These are phyloP conservation scores for Yamadazyma insecticola DNA, from an alignment of 805 yeast genomes.

Conservation along the genomic window DNA sequence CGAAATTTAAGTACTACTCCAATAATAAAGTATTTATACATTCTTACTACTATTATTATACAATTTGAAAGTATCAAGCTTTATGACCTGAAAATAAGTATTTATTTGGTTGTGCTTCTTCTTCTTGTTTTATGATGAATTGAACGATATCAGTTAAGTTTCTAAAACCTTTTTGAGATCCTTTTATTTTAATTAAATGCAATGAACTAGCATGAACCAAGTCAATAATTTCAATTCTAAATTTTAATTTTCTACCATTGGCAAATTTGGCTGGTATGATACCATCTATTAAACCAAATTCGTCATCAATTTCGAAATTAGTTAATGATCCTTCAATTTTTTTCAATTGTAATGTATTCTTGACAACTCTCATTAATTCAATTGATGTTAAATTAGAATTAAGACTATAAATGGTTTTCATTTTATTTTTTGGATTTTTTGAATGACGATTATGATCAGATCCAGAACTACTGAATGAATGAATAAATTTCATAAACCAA, in stretches of 20 bases:
- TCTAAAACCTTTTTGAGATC: conserved; percentile 42
- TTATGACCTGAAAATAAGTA: too few species aligned
- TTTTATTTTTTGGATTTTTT: conserved; percentile 2
- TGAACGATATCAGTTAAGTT: conserved; percentile 40
- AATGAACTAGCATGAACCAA: conserved; percentile 35
- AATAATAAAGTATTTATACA: too few species aligned
- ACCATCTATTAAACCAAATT: conserved; percentile 41
- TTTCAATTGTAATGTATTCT: conserved; percentile 41
- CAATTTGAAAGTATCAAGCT: too few species aligned
- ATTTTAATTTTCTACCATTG: conserved; percentile 42
- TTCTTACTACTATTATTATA: too few species aligned
- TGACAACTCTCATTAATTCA: conserved; percentile 30
- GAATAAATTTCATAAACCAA: conserved; percentile 39
- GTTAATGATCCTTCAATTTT: conserved; percentile 47
- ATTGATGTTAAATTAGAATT: conserved; percentile 27
- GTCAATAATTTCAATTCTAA: conserved; percentile 40
- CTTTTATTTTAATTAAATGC: conserved; percentile 40
- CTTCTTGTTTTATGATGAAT: conserved; percentile 43
- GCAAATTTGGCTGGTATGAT: conserved; percentile 44
- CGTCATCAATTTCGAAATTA: conserved; percentile 39
- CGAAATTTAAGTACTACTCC: too few species aligned
- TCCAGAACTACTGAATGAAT: conserved; percentile 15
- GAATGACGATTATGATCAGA: conserved; percentile 1
- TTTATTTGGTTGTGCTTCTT: too few species aligned
- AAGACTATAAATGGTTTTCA: conserved; percentile 25